Evolutionary conservation across 2,329 filamentous ascomycete genomes (phyloP).

Genomic region (Ophiostoma ips): DNA sequence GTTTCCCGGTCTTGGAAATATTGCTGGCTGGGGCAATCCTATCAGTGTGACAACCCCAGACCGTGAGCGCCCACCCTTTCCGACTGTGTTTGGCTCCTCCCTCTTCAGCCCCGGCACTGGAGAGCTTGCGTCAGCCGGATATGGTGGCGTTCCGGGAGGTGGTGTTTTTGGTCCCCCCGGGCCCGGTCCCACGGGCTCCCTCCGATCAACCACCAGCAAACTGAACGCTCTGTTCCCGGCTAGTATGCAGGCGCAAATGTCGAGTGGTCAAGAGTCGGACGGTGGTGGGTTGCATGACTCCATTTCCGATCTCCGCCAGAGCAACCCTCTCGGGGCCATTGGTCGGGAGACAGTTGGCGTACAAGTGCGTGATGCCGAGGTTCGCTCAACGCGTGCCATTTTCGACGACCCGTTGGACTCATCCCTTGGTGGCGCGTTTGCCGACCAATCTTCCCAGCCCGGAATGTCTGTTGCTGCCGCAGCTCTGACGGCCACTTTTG

Average conservation of each 20-base stretch:
- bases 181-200: slow-evolving; percentile 42
- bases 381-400: slow-evolving; percentile 28
- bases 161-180: slow-evolving; percentile 23
- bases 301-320: slow-evolving; percentile 44
- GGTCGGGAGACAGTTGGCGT: slow-evolving; percentile 45
- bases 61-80: slow-evolving; percentile 43
- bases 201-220: slow-evolving; percentile 59
- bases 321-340: slow-evolving; percentile 51
- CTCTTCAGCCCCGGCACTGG: slow-evolving; percentile 58
- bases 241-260: slow-evolving; percentile 54
- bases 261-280: slow-evolving; percentile 42
- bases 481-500: slow-evolving; percentile 13
- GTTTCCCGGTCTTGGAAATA: slow-evolving; percentile 48
- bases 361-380: slow-evolving; percentile 37
- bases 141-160: slow-evolving; percentile 36
- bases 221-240: slow-evolving; percentile 76
- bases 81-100: slow-evolving; percentile 58
- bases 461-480: slow-evolving; percentile 7
- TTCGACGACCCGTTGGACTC: slow-evolving; percentile 14
- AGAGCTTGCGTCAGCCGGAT: slow-evolving; percentile 63
- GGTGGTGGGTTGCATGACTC: slow-evolving; percentile 44
- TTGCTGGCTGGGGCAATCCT: slow-evolving; percentile 47
- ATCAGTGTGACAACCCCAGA: slow-evolving; percentile 54
- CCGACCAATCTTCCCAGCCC: slow-evolving; percentile 18
- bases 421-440: neutral